Conservation (phyloP, 139 green algal genomes). For the Pleodorina starrii region DNA sequence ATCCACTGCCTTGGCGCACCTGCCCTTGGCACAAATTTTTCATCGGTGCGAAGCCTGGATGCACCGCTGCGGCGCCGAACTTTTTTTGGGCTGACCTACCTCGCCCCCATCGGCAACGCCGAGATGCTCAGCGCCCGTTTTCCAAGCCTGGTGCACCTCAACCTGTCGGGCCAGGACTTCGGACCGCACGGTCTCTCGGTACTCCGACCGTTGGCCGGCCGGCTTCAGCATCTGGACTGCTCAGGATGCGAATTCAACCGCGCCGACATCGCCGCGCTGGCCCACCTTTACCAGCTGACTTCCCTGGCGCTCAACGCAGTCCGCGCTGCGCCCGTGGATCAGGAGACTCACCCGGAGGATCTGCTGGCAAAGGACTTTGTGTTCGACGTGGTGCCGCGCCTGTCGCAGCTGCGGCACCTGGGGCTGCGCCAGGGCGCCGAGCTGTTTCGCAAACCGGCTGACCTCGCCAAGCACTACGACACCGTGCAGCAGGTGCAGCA, state of each 20-base stretch:
- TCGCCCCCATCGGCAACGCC: not conserved
- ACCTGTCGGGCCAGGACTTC: not conserved
- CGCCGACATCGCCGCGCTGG: not conserved
- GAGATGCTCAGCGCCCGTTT: not conserved
- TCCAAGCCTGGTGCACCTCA: not conserved
- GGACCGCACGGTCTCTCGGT: not conserved
- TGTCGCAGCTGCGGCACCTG: not conserved
- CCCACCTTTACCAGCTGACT: not conserved
- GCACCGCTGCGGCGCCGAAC: not conserved
- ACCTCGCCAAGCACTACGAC: no score
- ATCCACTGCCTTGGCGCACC: not conserved
- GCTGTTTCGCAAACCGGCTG: no score
- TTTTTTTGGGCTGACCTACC: not conserved
- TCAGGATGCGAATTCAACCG: not conserved
- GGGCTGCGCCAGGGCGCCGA: no score
- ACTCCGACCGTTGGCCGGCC: not conserved
- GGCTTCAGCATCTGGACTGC: constrained; percentile 9
- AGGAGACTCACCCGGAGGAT: no score
- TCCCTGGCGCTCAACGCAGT: constrained; percentile 8
- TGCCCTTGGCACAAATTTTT: not conserved
- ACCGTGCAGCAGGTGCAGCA: not conserved
- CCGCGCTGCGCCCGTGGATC: not conserved
- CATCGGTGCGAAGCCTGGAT: not conserved
- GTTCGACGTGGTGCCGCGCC: no score
- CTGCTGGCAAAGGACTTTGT: no score